Base-by-base conservation (phyloP, 164 flowering plant genomes). In the Chloranthus sessilifolius region DNA sequence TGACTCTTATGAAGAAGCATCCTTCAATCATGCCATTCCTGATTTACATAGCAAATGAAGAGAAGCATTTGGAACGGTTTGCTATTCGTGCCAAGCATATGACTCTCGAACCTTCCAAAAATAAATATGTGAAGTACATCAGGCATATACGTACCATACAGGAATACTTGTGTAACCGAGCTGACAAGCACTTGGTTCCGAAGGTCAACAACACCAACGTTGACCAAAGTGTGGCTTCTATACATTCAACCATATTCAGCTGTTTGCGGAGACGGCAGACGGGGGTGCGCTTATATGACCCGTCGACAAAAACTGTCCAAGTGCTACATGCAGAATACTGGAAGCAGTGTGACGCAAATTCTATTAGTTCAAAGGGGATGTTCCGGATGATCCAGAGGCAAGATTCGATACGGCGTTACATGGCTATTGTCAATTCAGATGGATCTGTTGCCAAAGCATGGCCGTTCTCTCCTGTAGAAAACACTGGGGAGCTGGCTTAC, bases 1-100 rank as follows among this genome's bases (percentile, higher is more conserved):
- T 86, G 90, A 88, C 88, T 47, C 81, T 86, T n/a, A 86, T 83
- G 95, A 86, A 77, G 72, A 86, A 83, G 56, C 95, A 86, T 60
- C 88, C 88, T 38, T 83, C 95, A 36, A 77, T 83, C 22, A 66
- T 83, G 53, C 95, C 95, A 7, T 86, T 86, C 64, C 78, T 86
- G 84, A 62, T 86, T 58, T 86, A 81, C 65, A 86, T 86, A 20
- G 50, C 85, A 28, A 74, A 79, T 48, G 95, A 86, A 68, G 88
- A 78, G 40, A 86, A 86, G 47, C 95, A 81, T 66, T 11, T 86
- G 73, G 91, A 86, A 61, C 55, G 95, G 47, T 86, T 86, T 70
- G 95, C 95, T 8, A 84, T 86, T 0, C 85, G 95, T 52, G 95
- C 95, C 23, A 83, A 86, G 66, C 83, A 86, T 58, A 86, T 86